These are phyloP conservation scores for Moricandia arvensis DNA, from an alignment of 345 rosid species.

Conservation along the genomic window DNA sequence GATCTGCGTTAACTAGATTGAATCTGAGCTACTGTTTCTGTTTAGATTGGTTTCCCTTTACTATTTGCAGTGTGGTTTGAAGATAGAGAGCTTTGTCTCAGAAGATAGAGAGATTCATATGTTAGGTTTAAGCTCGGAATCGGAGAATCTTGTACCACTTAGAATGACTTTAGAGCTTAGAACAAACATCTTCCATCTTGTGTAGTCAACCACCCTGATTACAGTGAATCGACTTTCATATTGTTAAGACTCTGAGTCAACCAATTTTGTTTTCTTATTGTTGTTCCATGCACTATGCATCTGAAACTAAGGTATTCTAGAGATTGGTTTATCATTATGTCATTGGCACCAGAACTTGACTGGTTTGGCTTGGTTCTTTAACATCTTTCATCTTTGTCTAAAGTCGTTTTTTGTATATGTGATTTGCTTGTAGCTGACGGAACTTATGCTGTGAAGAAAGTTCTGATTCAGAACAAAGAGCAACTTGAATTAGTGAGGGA, in stretches of 20 bases:
- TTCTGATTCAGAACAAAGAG: conserved; percentile 82
- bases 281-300: not conserved
- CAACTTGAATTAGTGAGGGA: conserved; percentile 85
- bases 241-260: not conserved
- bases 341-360: not conserved
- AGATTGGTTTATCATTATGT: conserved; percentile 11
- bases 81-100: not conserved
- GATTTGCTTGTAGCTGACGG: conserved; percentile 64
- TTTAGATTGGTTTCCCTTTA: conserved; percentile 6
- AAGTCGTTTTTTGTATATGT: not conserved
- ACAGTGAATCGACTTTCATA: not conserved
- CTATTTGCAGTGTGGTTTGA: not conserved
- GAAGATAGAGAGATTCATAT: not conserved
- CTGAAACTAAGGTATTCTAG: conserved; percentile 1
- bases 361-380: not conserved
- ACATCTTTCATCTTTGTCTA: conserved; percentile 1
- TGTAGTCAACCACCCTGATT: not conserved
- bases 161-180: not conserved
- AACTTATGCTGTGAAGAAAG: conserved; percentile 96
- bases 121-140: conserved; percentile 19
- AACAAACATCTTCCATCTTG: not conserved
- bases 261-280: not conserved
- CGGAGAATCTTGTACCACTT: not conserved
- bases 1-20: conserved; percentile 12
- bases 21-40: conserved; percentile 1